Percentiles rank a stretch among this genome's conserved stretches.
phyloP scores from a whole-genome alignment of 108 stramenopile genomes.

The Stephanodiscus minutulus region DNA sequence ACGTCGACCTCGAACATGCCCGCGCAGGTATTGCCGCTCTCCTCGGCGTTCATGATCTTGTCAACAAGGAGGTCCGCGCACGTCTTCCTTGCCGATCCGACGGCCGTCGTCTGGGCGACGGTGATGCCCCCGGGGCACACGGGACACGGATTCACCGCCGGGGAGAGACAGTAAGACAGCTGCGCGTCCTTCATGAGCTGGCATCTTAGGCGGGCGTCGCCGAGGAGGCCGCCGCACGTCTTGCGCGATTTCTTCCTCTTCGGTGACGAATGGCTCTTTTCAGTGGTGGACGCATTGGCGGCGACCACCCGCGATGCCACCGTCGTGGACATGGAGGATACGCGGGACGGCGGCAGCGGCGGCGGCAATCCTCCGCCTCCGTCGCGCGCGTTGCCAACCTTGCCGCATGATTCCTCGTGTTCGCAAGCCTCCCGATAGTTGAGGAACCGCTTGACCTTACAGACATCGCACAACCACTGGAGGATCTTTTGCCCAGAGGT shows the following conservation, averaged over 20 bases:
- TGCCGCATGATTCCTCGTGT: constrained; percentile 63
- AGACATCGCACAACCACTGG: constrained; percentile 77
- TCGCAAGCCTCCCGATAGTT: constrained; percentile 62
- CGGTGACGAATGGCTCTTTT: too few relatives aligned
- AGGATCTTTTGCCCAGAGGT: constrained; percentile 14
- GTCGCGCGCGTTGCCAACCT: constrained; percentile 5
- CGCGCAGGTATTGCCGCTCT: not conserved
- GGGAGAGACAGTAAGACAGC: not conserved
- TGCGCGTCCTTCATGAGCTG: not conserved
- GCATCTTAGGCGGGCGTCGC: not conserved
- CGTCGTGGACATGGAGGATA: not conserved
- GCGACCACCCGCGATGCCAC: constrained; percentile 3
- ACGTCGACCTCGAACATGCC: constrained; percentile 6
- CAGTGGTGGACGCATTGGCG: too few relatives aligned
- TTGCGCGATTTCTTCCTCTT: too few relatives aligned
- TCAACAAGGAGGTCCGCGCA: not conserved
- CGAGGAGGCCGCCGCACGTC: not conserved
- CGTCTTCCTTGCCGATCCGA: not conserved
- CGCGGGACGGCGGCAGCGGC: not conserved
- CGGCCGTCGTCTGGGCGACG: not conserved
- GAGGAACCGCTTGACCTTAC: constrained; percentile 51
- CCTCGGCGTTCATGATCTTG: not conserved
- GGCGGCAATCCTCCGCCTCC: not conserved
- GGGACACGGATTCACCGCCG: not conserved
- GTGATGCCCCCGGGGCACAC: constrained; percentile 1